phyloP scores from a whole-genome alignment of 2,329 filamentous ascomycete genomes.

The Apiospora saccharicola region DNA sequence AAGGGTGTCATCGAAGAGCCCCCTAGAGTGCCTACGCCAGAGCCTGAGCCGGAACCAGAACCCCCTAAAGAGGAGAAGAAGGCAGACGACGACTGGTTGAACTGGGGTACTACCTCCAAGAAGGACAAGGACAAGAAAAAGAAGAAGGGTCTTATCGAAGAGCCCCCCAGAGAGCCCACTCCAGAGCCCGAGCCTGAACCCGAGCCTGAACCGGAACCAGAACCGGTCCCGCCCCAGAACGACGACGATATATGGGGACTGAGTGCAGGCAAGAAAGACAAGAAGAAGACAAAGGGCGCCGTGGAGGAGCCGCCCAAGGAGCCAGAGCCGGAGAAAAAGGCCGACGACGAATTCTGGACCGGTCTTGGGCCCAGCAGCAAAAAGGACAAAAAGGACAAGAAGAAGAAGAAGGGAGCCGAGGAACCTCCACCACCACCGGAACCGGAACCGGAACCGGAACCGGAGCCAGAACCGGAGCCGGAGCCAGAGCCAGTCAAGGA shows the following conservation, averaged over 20 bases:
- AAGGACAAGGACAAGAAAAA: slow-evolving; percentile 30
- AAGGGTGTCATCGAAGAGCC: slow-evolving; percentile 26
- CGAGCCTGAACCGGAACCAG: slow-evolving; percentile 37
- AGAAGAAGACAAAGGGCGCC: slow-evolving; percentile 29
- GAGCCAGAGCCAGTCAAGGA: slow-evolving; percentile 48
- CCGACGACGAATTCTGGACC: slow-evolving; percentile 38
- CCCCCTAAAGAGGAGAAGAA: slow-evolving; percentile 30
- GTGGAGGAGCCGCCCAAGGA: slow-evolving; percentile 30
- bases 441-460: slow-evolving; percentile 33
- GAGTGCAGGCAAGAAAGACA: slow-evolving; percentile 6
- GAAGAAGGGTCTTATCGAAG: slow-evolving; percentile 27
- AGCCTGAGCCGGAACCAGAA: slow-evolving; percentile 32
- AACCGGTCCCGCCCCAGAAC: slow-evolving; percentile 38
- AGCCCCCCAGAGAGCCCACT: slow-evolving; percentile 24
- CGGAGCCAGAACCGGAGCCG: slow-evolving; percentile 32
- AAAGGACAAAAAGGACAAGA: slow-evolving; percentile 52
- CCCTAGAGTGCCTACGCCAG: slow-evolving; percentile 23
- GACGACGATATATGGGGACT: slow-evolving; percentile 14
- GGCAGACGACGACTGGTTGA: slow-evolving; percentile 26
- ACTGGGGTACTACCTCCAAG: slow-evolving; percentile 15
- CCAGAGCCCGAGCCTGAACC: slow-evolving; percentile 29
- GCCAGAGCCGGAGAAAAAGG: slow-evolving; percentile 35
- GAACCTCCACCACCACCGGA: slow-evolving; percentile 27
- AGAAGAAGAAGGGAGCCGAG: slow-evolving; percentile 43
- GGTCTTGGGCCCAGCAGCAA: slow-evolving; percentile 27